phyloP scores from a whole-genome alignment of 2,329 filamentous ascomycete genomes.

The Harringtonia lauricola region DNA sequence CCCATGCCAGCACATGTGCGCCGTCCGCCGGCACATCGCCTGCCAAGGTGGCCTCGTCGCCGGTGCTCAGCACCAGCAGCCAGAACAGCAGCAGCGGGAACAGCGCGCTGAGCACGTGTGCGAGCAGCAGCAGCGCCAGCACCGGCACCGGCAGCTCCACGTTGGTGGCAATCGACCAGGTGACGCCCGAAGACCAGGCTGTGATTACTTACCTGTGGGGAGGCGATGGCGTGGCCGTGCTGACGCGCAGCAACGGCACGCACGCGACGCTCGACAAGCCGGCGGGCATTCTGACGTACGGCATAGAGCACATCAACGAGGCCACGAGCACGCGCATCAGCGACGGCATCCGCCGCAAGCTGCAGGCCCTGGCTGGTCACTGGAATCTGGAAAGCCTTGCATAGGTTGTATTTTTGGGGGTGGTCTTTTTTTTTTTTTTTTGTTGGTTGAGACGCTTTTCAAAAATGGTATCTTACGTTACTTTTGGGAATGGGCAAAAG shows the following conservation, averaged over 20 bases:
- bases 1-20: not conserved
- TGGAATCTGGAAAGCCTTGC: slow-evolving; percentile 20
- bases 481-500: too few species aligned
- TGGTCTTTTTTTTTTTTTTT: not conserved
- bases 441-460: too few species aligned
- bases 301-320: slow-evolving; percentile 25
- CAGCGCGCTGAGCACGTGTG: too few species aligned
- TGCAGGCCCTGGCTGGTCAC: slow-evolving; percentile 23
- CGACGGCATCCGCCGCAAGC: slow-evolving; percentile 34
- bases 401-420: not conserved
- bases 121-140: slow-evolving; percentile 1
- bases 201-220: slow-evolving; percentile 28
- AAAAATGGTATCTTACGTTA: too few species aligned
- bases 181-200: slow-evolving; percentile 25
- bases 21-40: not conserved
- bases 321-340: slow-evolving; percentile 30
- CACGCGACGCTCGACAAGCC: slow-evolving; percentile 26
- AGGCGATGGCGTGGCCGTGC: slow-evolving; percentile 23
- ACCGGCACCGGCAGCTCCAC: slow-evolving; percentile 7
- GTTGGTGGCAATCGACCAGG: slow-evolving; percentile 26
- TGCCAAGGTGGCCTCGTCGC: not conserved
- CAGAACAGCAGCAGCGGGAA: slow-evolving; percentile 3
- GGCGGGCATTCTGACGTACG: slow-evolving; percentile 27
- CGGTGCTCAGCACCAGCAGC: slow-evolving; percentile 3
- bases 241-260: slow-evolving; percentile 22